Evolutionary conservation across 2,329 filamentous ascomycete genomes (phyloP), one percentile per base, ranked within the genome.

Genomic region (Pseudocercospora cruenta): DNA sequence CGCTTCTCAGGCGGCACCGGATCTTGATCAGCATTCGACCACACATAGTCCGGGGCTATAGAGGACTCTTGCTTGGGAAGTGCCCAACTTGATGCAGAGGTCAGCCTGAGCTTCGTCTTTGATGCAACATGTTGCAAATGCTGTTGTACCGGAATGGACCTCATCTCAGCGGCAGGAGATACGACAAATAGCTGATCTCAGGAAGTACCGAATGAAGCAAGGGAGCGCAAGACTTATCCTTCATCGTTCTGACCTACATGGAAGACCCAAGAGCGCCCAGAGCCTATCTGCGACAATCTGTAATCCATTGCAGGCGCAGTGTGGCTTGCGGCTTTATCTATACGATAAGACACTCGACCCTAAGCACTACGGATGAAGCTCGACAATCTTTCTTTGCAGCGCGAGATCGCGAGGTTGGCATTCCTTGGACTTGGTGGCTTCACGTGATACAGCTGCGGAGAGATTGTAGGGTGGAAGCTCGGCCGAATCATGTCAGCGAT

Each of bases 21-120:
- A 74, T 65, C 78, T 69, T 73, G 79, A 78, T 62, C 81, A 75
- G 67, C 77, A 58, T 76, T 77, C n/a, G 69, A 75, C 75, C 74
- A 76, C 22, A 83, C 79, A 69, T 82, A 72, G 16, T 78, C 75
- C 0, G 82, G 82, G 9, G 82, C 82, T 33, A 84, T 75, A 4
- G 81, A 77, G 6, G 81, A 80, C 3, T 79, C 78, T 70, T 82
- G 81, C 73, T 83, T 83, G 5, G 80, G 81, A 24, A 84, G 74
- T 65, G 81, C 74, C 82, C 82, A 84, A 45, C 65, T 64, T 14
- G 62, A 61, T n/a, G 36, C 19, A 4, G 49, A 63, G 8, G 57
- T 60, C 21, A 67, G 26, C 49, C 60, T 43, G 2, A 58, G 31
- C 28, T 36, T 63, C 21, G 53, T 53, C 47, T 67, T 67, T 28